These are phyloP conservation scores for Streptanthus diversifolius DNA, from an alignment of 345 rosid genomes.

Conservation along the genomic window DNA sequence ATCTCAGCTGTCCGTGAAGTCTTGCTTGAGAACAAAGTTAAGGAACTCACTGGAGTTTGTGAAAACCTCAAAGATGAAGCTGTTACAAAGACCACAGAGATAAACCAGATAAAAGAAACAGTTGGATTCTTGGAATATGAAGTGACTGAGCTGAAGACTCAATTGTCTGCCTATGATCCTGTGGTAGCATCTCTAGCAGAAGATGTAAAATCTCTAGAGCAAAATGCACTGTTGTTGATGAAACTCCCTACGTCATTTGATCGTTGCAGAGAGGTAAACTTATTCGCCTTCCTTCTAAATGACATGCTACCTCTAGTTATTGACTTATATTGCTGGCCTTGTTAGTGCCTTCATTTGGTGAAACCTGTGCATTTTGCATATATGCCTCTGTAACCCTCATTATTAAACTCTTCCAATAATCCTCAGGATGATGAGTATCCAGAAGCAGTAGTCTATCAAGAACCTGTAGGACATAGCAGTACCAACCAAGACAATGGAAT, in stretches of 20 bases:
- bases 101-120: conserved; percentile 61
- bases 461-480: conserved; percentile 27
- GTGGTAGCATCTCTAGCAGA: conserved; percentile 61
- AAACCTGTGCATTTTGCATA: background rate
- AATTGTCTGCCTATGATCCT: conserved; percentile 58
- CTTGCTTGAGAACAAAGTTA: conserved; percentile 64
- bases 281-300: background rate
- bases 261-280: conserved; percentile 24
- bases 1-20: conserved; percentile 69
- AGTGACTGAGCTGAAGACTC: conserved; percentile 56
- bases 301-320: conserved; percentile 1
- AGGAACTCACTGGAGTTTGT: conserved; percentile 52
- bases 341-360: background rate
- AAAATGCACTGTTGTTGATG: conserved; percentile 38
- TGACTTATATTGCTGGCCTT: background rate
- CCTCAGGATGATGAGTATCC: conserved; percentile 42
- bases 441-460: conserved; percentile 34
- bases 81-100: conserved; percentile 42
- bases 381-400: background rate
- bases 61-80: conserved; percentile 53
- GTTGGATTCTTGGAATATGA: conserved; percentile 55
- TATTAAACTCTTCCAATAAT: conserved; percentile 1
- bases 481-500: conserved; percentile 42
- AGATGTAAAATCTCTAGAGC: conserved; percentile 57
- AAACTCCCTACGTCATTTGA: conserved; percentile 27